Evolutionary conservation across 371 early-diverging fungal genomes (phyloP).

Genomic region (Lichtheimia hyalospora): DNA sequence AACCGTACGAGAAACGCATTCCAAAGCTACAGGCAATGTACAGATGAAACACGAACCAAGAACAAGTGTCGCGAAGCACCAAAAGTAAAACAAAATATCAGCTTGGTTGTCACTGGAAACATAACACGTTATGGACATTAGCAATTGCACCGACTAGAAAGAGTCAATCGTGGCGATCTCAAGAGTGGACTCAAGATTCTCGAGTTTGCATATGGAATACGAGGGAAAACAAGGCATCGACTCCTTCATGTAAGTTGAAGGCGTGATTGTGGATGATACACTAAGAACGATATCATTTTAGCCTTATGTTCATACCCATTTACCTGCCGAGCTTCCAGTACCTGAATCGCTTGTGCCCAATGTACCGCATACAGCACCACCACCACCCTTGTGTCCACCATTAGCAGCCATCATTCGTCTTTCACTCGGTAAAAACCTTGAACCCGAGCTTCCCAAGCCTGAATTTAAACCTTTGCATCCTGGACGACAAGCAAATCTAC

Average conservation of each 20-base stretch:
- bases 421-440: slow-evolving; percentile 21
- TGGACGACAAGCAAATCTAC: slow-evolving; percentile 40
- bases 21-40: slow-evolving; percentile 28
- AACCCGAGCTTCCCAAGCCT: slow-evolving; percentile 36
- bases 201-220: slow-evolving; percentile 40
- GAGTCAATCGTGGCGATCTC: slow-evolving; percentile 32
- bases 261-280: background rate
- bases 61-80: slow-evolving; percentile 35
- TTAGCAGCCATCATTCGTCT: slow-evolving; percentile 19
- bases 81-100: slow-evolving; percentile 23
- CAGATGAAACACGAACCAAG: slow-evolving; percentile 31
- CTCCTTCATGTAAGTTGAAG: slow-evolving; percentile 33
- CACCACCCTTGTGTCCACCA: slow-evolving; percentile 33
- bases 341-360: slow-evolving; percentile 39
- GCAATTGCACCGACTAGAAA: slow-evolving; percentile 33
- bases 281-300: slow-evolving; percentile 4
- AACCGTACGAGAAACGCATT: slow-evolving; percentile 26
- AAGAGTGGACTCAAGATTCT: slow-evolving; percentile 32
- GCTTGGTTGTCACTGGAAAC: background rate
- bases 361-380: slow-evolving; percentile 45
- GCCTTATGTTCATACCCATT: slow-evolving; percentile 29
- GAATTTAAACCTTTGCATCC: slow-evolving; percentile 44
- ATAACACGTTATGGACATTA: background rate
- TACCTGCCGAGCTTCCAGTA: slow-evolving; percentile 12
- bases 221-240: slow-evolving; percentile 33